phyloP scores from a whole-genome alignment of 2,329 filamentous ascomycete species.

The Dissoconium aciculare region DNA sequence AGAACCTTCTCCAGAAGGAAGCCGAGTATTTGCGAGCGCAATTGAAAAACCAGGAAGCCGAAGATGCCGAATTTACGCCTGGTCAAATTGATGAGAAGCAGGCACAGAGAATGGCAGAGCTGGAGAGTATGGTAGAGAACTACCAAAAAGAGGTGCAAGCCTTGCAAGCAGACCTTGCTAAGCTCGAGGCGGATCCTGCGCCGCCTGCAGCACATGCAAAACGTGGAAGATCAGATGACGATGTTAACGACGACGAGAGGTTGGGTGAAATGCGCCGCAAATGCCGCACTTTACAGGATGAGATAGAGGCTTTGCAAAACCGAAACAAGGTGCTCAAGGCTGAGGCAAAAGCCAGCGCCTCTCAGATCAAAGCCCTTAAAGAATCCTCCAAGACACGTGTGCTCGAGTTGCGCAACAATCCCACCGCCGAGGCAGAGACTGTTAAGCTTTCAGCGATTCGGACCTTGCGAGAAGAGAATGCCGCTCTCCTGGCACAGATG shows the following conservation, averaged over 20 bases:
- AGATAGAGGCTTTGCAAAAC: conserved; percentile 54
- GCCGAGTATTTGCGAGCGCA: conserved; percentile 89
- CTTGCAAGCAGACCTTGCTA: conserved; percentile 59
- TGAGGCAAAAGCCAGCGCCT: conserved; percentile 56
- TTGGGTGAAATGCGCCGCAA: conserved; percentile 75
- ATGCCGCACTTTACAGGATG: conserved; percentile 70
- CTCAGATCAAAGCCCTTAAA: conserved; percentile 55
- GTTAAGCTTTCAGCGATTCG: conserved; percentile 69
- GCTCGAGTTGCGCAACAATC: conserved; percentile 78
- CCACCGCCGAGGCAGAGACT: conserved; percentile 70
- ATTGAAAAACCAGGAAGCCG: conserved; percentile 68
- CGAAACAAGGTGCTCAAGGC: conserved; percentile 56
- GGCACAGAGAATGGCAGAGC: conserved; percentile 56
- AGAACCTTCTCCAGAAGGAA: conserved; percentile 73
- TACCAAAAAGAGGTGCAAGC: conserved; percentile 69
- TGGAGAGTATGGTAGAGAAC: conserved; percentile 74
- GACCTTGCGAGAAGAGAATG: conserved; percentile 69
- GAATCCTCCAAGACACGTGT: conserved; percentile 64
- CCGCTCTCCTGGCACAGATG: conserved; percentile 55
- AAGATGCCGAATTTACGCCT: conserved; percentile 74
- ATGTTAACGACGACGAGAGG: conserved; percentile 48
- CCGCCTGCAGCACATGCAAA: conserved; percentile 45
- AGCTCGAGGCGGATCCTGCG: conserved; percentile 41
- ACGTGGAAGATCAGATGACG: conserved; percentile 29
- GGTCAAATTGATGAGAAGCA: conserved; percentile 66